Base-by-base conservation (phyloP, 768 basidiomycete genomes). In the Phaffia tasmanica region DNA sequence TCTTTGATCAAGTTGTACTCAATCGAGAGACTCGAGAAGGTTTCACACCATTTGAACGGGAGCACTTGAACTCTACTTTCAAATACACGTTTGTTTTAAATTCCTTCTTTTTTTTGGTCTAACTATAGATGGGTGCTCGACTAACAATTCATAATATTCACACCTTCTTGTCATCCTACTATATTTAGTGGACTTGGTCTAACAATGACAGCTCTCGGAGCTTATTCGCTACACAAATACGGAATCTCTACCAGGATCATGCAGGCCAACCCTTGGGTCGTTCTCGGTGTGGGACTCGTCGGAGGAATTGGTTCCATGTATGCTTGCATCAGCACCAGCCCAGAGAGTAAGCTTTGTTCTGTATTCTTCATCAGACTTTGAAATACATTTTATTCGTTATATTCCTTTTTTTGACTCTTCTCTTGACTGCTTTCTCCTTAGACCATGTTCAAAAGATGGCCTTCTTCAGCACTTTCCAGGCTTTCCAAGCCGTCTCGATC, bases 181-280 rank as follows among this genome's bases (percentile, higher is more conserved):
- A 5, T 4, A 8, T 27, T 25, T 23, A 61, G 47, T n/a, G 66
- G 66, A 25, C 61, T 67, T 19, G 90, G 89, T 0, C 82, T 93
- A 29, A 79, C 79, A 2, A 75, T 90, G 47, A 89, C 88, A 1
- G 89, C 89, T 0, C 74, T 85, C 18, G 84, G 83, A n/a, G 90
- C 90, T 2, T 83, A 87, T n/a, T 78, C 83, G n/a, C 55, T 66
- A 1, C 69, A 70, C 48, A 16, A 46, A 0, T 51, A 25, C 1
- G 60, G 59, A 14, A 47, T 42, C 19, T 68, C 67, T 1, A 29
- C 49, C 9, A 29, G 85, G 64, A 79, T 91, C 63, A 88, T 91
- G 88, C 77, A 85, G 0, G 83, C 87, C 18, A 90, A 89, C 75
- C 89, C 89, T 68, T 90, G 86, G 89, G 78, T 86, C 63, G 87